Conservation (phyloP, 352 stramenopile genomes). For the Pythium aristosporum region DNA sequence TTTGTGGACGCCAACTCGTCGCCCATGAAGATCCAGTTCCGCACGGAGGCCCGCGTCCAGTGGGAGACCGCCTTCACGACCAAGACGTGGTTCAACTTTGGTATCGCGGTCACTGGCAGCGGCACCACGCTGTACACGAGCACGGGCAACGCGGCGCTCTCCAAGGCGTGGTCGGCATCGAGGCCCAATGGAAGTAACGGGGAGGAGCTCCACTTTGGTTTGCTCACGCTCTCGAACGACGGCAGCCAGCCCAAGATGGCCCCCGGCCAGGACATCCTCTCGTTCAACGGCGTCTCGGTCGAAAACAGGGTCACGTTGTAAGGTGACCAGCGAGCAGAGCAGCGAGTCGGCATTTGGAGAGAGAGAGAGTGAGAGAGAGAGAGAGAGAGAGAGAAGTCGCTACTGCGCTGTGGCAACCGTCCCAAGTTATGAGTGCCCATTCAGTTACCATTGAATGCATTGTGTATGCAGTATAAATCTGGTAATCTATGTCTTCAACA, state of each 20-base stretch:
- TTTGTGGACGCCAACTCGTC: conserved; percentile 51
- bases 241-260: conserved; percentile 56
- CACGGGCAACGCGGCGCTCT: conserved; percentile 40
- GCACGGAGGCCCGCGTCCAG: conserved; percentile 45
- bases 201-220: conserved; percentile 67
- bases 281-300: conserved; percentile 67
- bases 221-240: conserved; percentile 60
- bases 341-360: no score
- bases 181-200: conserved; percentile 24
- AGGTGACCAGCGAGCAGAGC: no score
- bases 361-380: no score
- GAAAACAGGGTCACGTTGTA: conserved; percentile 44
- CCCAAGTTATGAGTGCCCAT: no score
- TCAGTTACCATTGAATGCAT: no score
- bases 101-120: conserved; percentile 42
- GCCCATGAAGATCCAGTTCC: conserved; percentile 55
- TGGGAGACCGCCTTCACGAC: conserved; percentile 53
- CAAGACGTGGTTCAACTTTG: conserved; percentile 72
- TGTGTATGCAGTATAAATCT: no score
- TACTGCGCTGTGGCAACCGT: no score
- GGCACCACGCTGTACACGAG: conserved; percentile 56
- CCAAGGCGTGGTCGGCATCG: conserved; percentile 40
- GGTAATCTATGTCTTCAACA: no score
- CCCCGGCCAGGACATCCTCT: conserved; percentile 49
- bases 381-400: no score